A percentile compares a stretch with the other conserved stretches of the same genome.
Evolutionary conservation across 2,329 filamentous ascomycete genomes (phyloP).

Genomic region (Neofusicoccum ribis): DNA sequence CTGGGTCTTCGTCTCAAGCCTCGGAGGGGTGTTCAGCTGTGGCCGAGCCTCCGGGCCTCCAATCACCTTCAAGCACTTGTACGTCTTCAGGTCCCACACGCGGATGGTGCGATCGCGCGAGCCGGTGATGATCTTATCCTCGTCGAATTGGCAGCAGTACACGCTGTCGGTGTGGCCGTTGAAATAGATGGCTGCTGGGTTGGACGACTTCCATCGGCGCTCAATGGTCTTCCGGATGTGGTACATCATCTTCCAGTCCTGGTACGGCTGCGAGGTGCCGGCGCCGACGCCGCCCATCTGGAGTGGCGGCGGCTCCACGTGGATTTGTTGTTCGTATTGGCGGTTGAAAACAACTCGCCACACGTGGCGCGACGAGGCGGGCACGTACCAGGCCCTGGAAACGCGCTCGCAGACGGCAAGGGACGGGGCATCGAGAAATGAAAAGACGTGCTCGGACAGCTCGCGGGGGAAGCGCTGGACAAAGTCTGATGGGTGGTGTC

Average conservation of each 20-base stretch:
- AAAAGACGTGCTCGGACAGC: conserved; percentile 59
- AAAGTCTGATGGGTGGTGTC: conserved; percentile 46
- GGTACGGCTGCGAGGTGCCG: conserved; percentile 51
- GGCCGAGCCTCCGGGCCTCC: conserved; percentile 69
- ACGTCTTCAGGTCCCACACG: conserved; percentile 91
- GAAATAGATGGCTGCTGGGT: conserved; percentile 80
- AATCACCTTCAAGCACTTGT: conserved; percentile 81
- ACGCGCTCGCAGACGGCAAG: conserved; percentile 58
- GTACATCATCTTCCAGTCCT: conserved; percentile 87
- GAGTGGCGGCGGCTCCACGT: conserved; percentile 45
- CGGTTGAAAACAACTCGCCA: conserved; percentile 64
- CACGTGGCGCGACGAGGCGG: conserved; percentile 58
- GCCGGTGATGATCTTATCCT: conserved; percentile 96
- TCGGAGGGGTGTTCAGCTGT: conserved; percentile 48
- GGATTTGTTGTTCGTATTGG: conserved; percentile 51
- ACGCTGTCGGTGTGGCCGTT: conserved; percentile 95
- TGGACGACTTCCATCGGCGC: conserved; percentile 74
- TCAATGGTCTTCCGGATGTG: conserved; percentile 74
- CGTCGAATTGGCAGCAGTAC: conserved; percentile 97
- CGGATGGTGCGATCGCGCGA: conserved; percentile 94
- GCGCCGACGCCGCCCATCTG: conserved; percentile 55
- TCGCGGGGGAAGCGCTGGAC: conserved; percentile 58
- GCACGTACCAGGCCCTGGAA: conserved; percentile 56
- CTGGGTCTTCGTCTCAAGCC: conserved; percentile 42
- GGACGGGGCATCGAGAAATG: conserved; percentile 59